These are phyloP conservation scores for Cladosporium cucumerinum DNA, from an alignment of 2,329 filamentous ascomycete genomes.

Conservation along the genomic window DNA sequence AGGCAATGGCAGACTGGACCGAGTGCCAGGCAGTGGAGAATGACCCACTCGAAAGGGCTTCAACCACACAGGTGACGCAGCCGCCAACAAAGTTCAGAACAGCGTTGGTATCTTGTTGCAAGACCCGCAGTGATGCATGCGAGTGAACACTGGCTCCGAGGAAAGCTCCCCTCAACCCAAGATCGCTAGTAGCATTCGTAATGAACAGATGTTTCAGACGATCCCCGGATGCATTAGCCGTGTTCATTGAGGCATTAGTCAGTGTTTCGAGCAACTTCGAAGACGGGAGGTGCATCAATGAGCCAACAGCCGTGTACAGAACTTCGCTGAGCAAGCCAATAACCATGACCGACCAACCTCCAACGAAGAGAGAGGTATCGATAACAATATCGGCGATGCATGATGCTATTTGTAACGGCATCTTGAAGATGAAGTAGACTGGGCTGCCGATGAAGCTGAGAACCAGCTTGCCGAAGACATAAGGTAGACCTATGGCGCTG, in stretches of 20 bases:
- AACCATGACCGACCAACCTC: slow-evolving; percentile 33
- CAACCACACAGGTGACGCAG: slow-evolving; percentile 25
- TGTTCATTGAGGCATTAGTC: slow-evolving; percentile 17
- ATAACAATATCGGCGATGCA: slow-evolving; percentile 74
- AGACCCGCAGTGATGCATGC: slow-evolving; percentile 27
- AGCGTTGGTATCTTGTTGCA: slow-evolving; percentile 26
- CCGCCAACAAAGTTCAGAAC: slow-evolving; percentile 25
- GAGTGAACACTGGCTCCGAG: slow-evolving; percentile 28
- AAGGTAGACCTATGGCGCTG: slow-evolving; percentile 83
- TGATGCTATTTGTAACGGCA: slow-evolving; percentile 70
- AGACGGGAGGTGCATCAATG: not conserved
- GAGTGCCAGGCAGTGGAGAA: slow-evolving; percentile 18
- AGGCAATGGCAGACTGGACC: slow-evolving; percentile 12
- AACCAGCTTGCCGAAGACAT: slow-evolving; percentile 82
- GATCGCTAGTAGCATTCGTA: slow-evolving; percentile 12
- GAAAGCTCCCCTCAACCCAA: slow-evolving; percentile 29
- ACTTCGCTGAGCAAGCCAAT: slow-evolving; percentile 4
- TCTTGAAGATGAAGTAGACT: slow-evolving; percentile 59
- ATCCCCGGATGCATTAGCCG: slow-evolving; percentile 23
- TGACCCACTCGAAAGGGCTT: slow-evolving; percentile 28
- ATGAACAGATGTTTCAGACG: slow-evolving; percentile 25
- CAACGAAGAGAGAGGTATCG: slow-evolving; percentile 65
- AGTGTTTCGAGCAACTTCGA: not conserved
- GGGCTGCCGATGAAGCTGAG: slow-evolving; percentile 79
- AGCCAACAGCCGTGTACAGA: not conserved